Evolutionary conservation across 495 filamentous ascomycete species (phyloP).

Genomic region (Podospora appendiculata): DNA sequence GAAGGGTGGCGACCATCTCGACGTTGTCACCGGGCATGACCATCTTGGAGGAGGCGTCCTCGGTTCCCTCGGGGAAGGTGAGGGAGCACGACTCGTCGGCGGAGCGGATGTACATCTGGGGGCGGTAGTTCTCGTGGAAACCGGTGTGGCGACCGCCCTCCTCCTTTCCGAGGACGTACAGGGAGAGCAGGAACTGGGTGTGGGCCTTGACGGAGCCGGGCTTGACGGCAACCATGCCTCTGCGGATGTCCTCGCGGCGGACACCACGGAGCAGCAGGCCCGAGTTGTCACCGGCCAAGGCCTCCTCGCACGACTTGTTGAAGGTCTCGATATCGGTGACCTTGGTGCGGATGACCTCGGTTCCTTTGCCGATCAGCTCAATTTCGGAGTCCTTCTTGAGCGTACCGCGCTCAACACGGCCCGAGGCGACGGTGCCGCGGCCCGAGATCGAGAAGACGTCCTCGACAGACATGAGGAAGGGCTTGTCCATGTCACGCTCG

Average conservation of each 20-base stretch:
- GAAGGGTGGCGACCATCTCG: constrained; percentile 81
- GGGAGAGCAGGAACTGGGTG: constrained; percentile 83
- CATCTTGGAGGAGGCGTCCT: constrained; percentile 58
- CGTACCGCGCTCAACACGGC: constrained; percentile 91
- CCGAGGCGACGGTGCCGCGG: constrained; percentile 93
- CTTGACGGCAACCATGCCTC: constrained; percentile 85
- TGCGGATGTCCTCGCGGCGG: constrained; percentile 83
- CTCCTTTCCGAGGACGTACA: constrained; percentile 96
- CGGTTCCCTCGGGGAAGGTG: constrained; percentile 70
- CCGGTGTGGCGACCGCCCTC: constrained; percentile 94
- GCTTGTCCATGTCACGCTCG: constrained; percentile 84
- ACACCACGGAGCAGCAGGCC: constrained; percentile 92
- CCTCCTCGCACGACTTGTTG: constrained; percentile 96
- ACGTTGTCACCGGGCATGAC: constrained; percentile 98
- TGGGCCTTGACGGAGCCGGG: constrained; percentile 74
- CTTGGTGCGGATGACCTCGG: constrained; percentile 83
- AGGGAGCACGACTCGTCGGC: constrained; percentile 82
- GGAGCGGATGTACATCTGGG: constrained; percentile 91
- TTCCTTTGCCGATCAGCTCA: constrained; percentile 81
- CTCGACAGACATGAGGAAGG: constrained; percentile 97
- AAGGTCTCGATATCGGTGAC: constrained; percentile 99
- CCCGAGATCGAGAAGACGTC: constrained; percentile 98
- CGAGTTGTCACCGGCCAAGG: constrained; percentile 94
- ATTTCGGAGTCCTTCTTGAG: constrained; percentile 90
- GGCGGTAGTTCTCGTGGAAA: constrained; percentile 88